Conservation (phyloP, 2,329 filamentous ascomycete genomes). For the Diaporthe citrichinensis region DNA sequence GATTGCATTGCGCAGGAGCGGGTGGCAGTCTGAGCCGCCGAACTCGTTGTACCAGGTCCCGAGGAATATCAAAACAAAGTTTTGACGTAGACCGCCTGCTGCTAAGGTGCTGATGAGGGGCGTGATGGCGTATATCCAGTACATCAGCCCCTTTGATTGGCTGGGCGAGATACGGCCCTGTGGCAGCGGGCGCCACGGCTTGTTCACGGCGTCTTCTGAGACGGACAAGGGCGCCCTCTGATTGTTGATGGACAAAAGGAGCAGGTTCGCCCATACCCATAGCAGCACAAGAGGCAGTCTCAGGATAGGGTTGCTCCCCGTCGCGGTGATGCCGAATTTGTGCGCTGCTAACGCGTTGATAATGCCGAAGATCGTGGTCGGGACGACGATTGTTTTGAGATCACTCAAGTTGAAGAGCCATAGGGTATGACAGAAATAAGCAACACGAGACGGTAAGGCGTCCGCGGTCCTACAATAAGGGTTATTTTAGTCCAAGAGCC, state of each 20-base stretch:
- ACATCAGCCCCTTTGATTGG: not conserved
- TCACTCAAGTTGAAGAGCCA: slow-evolving; percentile 39
- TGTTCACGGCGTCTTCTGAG: slow-evolving; percentile 4
- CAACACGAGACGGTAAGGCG: not conserved
- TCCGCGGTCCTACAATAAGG: too few relatives aligned
- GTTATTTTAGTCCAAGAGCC: not conserved
- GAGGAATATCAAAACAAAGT: not conserved
- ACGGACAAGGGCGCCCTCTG: not conserved
- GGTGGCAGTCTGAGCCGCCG: slow-evolving; percentile 45
- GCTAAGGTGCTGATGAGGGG: not conserved
- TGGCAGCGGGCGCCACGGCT: slow-evolving; percentile 11
- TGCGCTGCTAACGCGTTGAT: not conserved
- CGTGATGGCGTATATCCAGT: not conserved
- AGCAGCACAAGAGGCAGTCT: slow-evolving; percentile 41
- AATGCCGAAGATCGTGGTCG: slow-evolving; percentile 33
- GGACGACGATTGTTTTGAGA: slow-evolving; percentile 37
- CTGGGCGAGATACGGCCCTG: not conserved
- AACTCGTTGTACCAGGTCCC: slow-evolving; percentile 40
- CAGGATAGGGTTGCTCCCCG: not conserved
- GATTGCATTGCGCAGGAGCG: slow-evolving; percentile 47
- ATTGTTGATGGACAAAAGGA: slow-evolving; percentile 17
- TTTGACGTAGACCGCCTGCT: not conserved
- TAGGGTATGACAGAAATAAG: not conserved
- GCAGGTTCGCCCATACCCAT: slow-evolving; percentile 50
- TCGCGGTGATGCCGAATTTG: not conserved